Evolutionary conservation across 148 eudicot species (phyloP).

Genomic region (Vaccinium myrtillus): DNA sequence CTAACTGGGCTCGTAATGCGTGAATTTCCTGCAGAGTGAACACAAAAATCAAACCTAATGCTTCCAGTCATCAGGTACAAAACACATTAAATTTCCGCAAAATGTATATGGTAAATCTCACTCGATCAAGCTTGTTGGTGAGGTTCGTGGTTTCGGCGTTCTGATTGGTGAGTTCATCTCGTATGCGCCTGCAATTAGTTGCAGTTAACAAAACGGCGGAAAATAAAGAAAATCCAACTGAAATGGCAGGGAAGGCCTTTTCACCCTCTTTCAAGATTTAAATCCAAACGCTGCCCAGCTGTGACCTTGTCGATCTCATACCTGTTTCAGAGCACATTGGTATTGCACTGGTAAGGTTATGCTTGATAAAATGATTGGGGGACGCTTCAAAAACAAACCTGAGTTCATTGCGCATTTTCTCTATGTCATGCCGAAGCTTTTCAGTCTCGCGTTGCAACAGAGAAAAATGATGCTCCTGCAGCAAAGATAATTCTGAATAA

Average conservation of each 20-base stretch:
- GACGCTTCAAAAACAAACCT: slow-evolving; percentile 39
- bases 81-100: not conserved
- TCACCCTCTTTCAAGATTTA: slow-evolving; percentile 73
- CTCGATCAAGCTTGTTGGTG: slow-evolving; percentile 61
- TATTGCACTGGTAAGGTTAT: not conserved
- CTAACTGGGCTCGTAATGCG: slow-evolving; percentile 51
- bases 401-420: slow-evolving; percentile 74
- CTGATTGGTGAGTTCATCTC: slow-evolving; percentile 57
- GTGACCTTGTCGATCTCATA: slow-evolving; percentile 67
- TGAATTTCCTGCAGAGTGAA: slow-evolving; percentile 50
- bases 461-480: slow-evolving; percentile 81
- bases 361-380: not conserved
- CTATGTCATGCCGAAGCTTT: slow-evolving; percentile 55
- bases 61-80: not conserved
- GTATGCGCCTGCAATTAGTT: slow-evolving; percentile 50
- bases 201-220: slow-evolving; percentile 18
- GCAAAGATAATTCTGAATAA: slow-evolving; percentile 1
- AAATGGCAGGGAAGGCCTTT: not conserved
- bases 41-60: not conserved
- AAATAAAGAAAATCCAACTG: not conserved
- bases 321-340: slow-evolving; percentile 26
- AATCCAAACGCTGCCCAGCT: slow-evolving; percentile 63
- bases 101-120: slow-evolving; percentile 27
- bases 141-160: slow-evolving; percentile 58
- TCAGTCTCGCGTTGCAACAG: slow-evolving; percentile 72